Percentiles rank a stretch among this genome's conserved stretches.
Evolutionary conservation across 768 basidiomycete genomes (phyloP).

Genomic region (Mrakia frigida): DNA sequence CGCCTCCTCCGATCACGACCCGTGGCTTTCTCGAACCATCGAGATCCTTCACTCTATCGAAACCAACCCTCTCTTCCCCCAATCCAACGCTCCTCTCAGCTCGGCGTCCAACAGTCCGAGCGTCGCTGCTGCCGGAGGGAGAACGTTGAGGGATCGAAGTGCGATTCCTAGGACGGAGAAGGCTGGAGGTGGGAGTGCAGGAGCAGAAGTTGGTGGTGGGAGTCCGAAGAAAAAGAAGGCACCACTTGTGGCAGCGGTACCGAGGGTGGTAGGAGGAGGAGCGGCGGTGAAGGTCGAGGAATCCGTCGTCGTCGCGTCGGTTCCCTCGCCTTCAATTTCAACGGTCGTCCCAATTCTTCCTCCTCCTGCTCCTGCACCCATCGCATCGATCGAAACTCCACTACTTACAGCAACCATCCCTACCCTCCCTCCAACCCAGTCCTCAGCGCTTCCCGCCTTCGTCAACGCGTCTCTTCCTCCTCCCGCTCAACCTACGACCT

Average conservation of each 20-base stretch:
- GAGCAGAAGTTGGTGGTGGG: not conserved
- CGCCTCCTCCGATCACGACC: not conserved
- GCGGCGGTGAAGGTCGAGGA: not conserved
- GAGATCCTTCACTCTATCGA: slow-evolving; percentile 12
- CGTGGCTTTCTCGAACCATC: slow-evolving; percentile 3
- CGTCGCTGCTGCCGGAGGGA: not conserved
- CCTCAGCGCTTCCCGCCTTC: not conserved
- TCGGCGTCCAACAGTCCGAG: not conserved
- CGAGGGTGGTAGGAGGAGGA: not conserved
- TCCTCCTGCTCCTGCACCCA: not conserved
- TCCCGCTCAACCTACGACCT: not conserved
- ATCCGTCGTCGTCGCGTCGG: not conserved
- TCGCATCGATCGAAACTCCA: too few species aligned
- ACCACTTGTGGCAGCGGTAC: not conserved
- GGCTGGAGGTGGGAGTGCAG: not conserved
- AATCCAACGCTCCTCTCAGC: not conserved
- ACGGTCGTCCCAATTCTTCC: not conserved
- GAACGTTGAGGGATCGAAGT: slow-evolving; percentile 19
- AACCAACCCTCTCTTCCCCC: slow-evolving; percentile 12
- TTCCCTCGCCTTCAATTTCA: too few species aligned
- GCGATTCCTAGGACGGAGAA: slow-evolving; percentile 14
- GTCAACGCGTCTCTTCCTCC: not conserved
- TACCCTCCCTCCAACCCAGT: not conserved
- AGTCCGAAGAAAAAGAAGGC: slow-evolving; percentile 11
- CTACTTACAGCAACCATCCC: too few species aligned